Conservation (phyloP, 768 basidiomycete genomes). For the Flagelloscypha sp. region DNA sequence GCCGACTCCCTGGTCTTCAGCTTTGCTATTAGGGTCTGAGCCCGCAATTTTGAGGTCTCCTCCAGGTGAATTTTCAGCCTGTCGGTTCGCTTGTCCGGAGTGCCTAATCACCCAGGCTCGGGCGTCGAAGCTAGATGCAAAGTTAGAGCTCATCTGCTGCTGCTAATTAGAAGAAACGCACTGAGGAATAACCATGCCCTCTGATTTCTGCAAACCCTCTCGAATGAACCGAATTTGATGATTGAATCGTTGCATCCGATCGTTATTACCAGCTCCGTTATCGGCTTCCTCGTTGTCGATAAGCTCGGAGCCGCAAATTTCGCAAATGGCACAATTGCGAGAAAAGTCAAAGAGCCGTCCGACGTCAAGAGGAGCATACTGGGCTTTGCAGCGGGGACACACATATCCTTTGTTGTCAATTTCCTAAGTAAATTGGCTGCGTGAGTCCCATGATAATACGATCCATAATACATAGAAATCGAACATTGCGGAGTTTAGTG, state of each 20-base stretch:
- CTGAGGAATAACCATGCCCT: constrained; percentile 79
- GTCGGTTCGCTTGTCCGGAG: constrained; percentile 53
- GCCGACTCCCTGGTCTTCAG: constrained; percentile 69
- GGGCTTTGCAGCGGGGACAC: constrained; percentile 80
- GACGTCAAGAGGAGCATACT: constrained; percentile 80
- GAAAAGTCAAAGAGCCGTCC: constrained; percentile 72
- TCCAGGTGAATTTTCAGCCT: constrained; percentile 42
- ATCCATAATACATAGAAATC: constrained; percentile 16
- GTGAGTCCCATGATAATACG: neutral
- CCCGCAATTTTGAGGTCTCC: constrained; percentile 69
- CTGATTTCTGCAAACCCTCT: constrained; percentile 83
- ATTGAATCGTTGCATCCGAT: constrained; percentile 94
- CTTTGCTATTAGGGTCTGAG: constrained; percentile 44
- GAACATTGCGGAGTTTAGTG: constrained; percentile 78
- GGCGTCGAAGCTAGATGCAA: constrained; percentile 62
- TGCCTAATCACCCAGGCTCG: constrained; percentile 74
- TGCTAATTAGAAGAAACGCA: constrained; percentile 29
- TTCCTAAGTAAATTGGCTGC: constrained; percentile 46
- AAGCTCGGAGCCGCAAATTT: constrained; percentile 80
- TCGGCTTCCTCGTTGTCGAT: constrained; percentile 89
- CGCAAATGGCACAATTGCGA: constrained; percentile 68
- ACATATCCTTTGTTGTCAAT: constrained; percentile 97
- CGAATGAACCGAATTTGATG: constrained; percentile 81
- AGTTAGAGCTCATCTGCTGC: constrained; percentile 3
- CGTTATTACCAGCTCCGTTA: constrained; percentile 77